A percentile compares a stretch with the other conserved stretches of the same genome.
Evolutionary conservation across 805 yeast genomes (phyloP).

Genomic region (Danielozyma ontarioensis): DNA sequence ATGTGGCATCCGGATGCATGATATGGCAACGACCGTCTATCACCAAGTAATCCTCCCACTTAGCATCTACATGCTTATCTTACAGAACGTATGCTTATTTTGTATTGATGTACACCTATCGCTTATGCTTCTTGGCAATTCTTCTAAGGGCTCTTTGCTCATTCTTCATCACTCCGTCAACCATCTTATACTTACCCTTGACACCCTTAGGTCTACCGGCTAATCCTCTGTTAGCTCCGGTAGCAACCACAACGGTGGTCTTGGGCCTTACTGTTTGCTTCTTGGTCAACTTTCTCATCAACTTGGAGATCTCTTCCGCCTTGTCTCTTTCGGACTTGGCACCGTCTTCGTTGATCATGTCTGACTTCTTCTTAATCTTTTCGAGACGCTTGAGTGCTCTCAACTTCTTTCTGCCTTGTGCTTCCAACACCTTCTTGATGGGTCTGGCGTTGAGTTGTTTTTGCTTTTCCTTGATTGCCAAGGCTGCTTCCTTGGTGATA

Average conservation of each 20-base stretch:
- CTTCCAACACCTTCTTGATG: constrained; percentile 97
- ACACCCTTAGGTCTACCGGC: constrained; percentile 96
- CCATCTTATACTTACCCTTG: constrained; percentile 98
- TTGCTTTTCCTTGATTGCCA: constrained; percentile 39
- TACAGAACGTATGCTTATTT: too few relatives aligned
- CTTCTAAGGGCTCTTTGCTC: constrained; percentile 92
- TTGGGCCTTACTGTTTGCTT: constrained; percentile 70
- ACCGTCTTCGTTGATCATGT: constrained; percentile 79
- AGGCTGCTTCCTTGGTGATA: constrained; percentile 77
- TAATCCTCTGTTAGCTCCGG: constrained; percentile 77
- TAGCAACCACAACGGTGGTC: constrained; percentile 85
- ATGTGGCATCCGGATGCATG: too few relatives aligned
- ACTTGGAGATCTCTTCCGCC: constrained; percentile 84
- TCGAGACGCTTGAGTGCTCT: constrained; percentile 85
- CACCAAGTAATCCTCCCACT: too few relatives aligned
- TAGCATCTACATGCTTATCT: too few relatives aligned
- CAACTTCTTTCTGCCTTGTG: constrained; percentile 93
- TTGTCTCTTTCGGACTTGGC: constrained; percentile 89
- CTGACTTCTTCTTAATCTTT: constrained; percentile 88
- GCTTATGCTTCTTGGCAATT: constrained; percentile 80
- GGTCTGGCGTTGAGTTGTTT: constrained; percentile 89
- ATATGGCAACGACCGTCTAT: too few relatives aligned
- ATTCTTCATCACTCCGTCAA: constrained; percentile 96
- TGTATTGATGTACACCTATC: too few relatives aligned
- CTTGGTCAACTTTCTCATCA: constrained; percentile 76